Evolutionary conservation across 2,329 filamentous ascomycete species (phyloP).

Genomic region (Zasmidium citrigriseum): DNA sequence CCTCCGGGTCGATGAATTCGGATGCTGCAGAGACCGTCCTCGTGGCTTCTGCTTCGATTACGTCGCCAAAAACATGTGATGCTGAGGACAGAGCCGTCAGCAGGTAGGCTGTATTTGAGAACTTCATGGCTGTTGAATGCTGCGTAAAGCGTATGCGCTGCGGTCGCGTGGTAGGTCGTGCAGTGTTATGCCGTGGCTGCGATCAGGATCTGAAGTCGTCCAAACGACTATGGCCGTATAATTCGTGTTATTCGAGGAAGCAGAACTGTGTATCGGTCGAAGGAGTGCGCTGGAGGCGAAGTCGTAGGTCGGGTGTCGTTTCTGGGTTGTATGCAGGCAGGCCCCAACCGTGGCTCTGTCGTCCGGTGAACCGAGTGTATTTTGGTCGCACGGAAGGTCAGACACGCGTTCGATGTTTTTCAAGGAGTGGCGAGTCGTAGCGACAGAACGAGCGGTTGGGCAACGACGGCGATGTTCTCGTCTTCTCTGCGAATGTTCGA

Average conservation of each 20-base stretch:
- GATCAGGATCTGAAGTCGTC: too few relatives aligned
- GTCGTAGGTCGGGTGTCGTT: not conserved
- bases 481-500: too few relatives aligned
- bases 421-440: not conserved
- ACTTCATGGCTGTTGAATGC: not conserved
- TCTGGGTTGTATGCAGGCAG: not conserved
- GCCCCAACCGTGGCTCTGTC: not conserved
- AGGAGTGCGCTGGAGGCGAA: not conserved
- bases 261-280: not conserved
- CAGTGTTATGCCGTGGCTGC: too few relatives aligned
- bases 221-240: not conserved
- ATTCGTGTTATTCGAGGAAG: not conserved
- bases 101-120: constrained; percentile 9
- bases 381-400: not conserved
- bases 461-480: too few relatives aligned
- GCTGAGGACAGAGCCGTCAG: constrained; percentile 12
- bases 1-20: not conserved
- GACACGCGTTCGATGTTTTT: not conserved
- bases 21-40: not conserved
- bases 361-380: not conserved
- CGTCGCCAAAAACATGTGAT: constrained; percentile 9
- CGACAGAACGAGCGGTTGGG: not conserved
- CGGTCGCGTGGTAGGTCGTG: not conserved
- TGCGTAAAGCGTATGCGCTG: too few relatives aligned
- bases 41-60: constrained; percentile 1